Conservation (phyloP, 371 early-diverging fungal species). For the Mucor plumbeus region DNA sequence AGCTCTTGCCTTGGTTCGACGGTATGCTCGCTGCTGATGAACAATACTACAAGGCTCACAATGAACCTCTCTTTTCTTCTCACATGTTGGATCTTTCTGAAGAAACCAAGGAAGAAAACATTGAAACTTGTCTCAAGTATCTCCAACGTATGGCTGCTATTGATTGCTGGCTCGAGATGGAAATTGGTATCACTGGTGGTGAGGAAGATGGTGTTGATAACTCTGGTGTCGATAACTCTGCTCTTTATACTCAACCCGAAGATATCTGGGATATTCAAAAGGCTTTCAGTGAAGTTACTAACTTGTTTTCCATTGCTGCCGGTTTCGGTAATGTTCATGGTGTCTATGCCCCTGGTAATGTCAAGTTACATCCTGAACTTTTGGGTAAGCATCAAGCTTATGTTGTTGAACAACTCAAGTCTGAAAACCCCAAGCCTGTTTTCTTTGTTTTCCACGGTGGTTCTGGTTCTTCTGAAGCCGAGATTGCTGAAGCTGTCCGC, state of each 20-base stretch:
- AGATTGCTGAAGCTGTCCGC: slow-evolving; percentile 81
- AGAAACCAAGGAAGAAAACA: slow-evolving; percentile 90
- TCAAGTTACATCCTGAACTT: slow-evolving; percentile 86
- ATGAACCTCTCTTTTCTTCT: slow-evolving; percentile 92
- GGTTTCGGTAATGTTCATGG: slow-evolving; percentile 92
- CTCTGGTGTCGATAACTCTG: slow-evolving; percentile 82
- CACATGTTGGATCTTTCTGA: slow-evolving; percentile 95
- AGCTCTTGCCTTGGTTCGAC: slow-evolving; percentile 94
- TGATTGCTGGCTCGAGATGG: slow-evolving; percentile 88
- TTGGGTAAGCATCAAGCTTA: slow-evolving; percentile 86
- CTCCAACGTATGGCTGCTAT: slow-evolving; percentile 87
- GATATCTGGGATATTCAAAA: slow-evolving; percentile 91
- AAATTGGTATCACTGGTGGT: slow-evolving; percentile 95
- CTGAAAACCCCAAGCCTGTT: slow-evolving; percentile 73
- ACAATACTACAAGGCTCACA: slow-evolving; percentile 85
- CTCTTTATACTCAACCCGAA: slow-evolving; percentile 91
- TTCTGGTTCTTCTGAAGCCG: slow-evolving; percentile 82
- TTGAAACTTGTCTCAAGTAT: slow-evolving; percentile 84
- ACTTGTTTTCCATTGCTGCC: slow-evolving; percentile 90
- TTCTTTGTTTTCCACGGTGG: slow-evolving; percentile 96
- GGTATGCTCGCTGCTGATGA: slow-evolving; percentile 92
- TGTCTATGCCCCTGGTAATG: slow-evolving; percentile 93
- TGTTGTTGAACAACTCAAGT: slow-evolving; percentile 71
- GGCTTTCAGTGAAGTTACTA: slow-evolving; percentile 76
- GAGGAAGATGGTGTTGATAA: slow-evolving; percentile 97